Conservation (phyloP, 257 asterid species). For the Scutellaria barbata region DNA sequence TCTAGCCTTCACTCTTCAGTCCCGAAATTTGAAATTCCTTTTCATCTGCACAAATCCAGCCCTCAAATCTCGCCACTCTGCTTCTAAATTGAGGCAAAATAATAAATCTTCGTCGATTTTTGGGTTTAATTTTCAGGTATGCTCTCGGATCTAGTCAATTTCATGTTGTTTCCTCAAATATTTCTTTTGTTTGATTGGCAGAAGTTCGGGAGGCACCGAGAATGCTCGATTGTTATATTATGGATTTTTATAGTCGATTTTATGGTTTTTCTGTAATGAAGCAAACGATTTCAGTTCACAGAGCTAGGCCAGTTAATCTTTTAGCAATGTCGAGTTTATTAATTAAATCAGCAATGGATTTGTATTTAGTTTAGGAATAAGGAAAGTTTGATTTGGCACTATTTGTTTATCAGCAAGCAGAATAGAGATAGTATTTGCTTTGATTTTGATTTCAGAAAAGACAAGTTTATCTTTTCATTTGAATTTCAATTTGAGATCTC, state of each 20-base stretch:
- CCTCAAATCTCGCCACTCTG: conserved; percentile 16
- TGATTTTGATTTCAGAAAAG: not conserved
- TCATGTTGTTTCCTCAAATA: not conserved
- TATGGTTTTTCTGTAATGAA: not conserved
- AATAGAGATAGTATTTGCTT: not conserved
- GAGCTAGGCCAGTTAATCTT: conserved; percentile 27
- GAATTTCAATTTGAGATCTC: conserved; percentile 16
- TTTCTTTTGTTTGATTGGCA: conserved; percentile 8
- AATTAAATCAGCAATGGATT: conserved; percentile 14
- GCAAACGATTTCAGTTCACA: not conserved
- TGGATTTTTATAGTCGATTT: not conserved
- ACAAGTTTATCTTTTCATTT: not conserved
- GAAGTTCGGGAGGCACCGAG: not conserved
- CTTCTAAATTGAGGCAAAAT: conserved; percentile 15
- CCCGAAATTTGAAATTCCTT: conserved; percentile 11
- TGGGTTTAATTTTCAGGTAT: conserved; percentile 38
- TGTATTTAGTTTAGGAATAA: conserved; percentile 2
- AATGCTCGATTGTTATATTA: not conserved
- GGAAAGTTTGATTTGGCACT: not conserved
- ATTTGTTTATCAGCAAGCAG: not conserved
- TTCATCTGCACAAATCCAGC: conserved; percentile 22
- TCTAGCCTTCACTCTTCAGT: conserved; percentile 29
- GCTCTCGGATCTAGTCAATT: conserved; percentile 30
- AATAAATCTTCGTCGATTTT: conserved; percentile 21
- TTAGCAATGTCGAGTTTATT: not conserved